phyloP scores from a whole-genome alignment of 257 asterid species.

The Przewalskia tangutica region DNA sequence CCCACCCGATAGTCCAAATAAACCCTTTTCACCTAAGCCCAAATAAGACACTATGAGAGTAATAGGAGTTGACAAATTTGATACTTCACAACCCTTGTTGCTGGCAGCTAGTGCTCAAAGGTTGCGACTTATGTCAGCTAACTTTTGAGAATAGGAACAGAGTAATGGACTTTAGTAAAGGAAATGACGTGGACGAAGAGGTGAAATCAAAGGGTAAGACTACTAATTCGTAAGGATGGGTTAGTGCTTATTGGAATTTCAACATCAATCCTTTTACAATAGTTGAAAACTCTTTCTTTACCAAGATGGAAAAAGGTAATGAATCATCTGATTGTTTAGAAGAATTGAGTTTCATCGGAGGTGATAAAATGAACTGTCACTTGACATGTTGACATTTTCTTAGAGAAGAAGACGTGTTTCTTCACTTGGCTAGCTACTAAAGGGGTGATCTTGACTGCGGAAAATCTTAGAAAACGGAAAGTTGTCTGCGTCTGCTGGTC shows the following conservation, averaged over 20 bases:
- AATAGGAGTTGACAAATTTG: not conserved
- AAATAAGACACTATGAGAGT: not conserved
- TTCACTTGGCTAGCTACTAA: too few species aligned
- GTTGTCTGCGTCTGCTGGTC: too few species aligned
- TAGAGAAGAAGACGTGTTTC: not conserved
- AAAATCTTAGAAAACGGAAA: too few species aligned
- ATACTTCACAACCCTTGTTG: not conserved
- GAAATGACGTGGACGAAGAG: not conserved
- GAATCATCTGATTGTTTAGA: not conserved
- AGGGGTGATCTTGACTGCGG: too few species aligned
- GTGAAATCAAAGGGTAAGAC: not conserved
- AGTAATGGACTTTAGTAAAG: not conserved
- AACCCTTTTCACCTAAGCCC: not conserved
- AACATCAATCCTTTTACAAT: not conserved
- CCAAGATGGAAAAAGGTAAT: not conserved
- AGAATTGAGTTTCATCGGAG: not conserved
- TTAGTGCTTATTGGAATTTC: not conserved
- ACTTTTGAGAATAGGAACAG: not conserved
- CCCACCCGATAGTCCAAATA: not conserved
- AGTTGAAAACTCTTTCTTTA: not conserved
- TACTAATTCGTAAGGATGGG: not conserved
- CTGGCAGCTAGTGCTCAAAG: not conserved
- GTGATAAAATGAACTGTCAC: not conserved
- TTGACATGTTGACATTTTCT: not conserved
- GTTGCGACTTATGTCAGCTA: not conserved